Evolutionary conservation across 148 eudicot genomes (phyloP).

Genomic region (Limonium bicolor): DNA sequence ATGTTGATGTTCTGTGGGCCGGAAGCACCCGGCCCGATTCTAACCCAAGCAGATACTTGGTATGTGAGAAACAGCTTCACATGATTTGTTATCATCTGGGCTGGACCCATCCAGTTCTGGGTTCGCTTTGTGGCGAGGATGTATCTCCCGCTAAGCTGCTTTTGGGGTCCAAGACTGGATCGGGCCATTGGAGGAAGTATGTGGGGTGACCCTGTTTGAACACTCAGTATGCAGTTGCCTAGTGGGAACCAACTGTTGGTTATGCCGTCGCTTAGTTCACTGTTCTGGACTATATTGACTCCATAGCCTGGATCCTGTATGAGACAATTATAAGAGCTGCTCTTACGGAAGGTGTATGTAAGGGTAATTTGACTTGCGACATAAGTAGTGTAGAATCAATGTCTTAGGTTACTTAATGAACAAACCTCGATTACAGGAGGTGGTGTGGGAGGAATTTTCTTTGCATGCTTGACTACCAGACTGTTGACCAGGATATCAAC

Average conservation of each 20-base stretch:
- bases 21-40: slow-evolving; percentile 39
- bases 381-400: not conserved
- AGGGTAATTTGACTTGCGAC: not conserved
- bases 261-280: slow-evolving; percentile 58
- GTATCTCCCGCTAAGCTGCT: slow-evolving; percentile 59
- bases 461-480: slow-evolving; percentile 64
- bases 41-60: slow-evolving; percentile 92
- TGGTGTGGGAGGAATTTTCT: slow-evolving; percentile 64
- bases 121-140: slow-evolving; percentile 68
- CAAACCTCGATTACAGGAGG: slow-evolving; percentile 69
- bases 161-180: slow-evolving; percentile 46
- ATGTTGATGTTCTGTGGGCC: slow-evolving; percentile 74
- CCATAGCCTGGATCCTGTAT: slow-evolving; percentile 50
- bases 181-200: slow-evolving; percentile 80
- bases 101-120: slow-evolving; percentile 97
- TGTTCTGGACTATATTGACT: slow-evolving; percentile 63
- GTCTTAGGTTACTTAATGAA: slow-evolving; percentile 1
- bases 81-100: slow-evolving; percentile 82
- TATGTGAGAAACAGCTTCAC: slow-evolving; percentile 64
- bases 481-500: slow-evolving; percentile 78
- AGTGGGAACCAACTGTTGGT: slow-evolving; percentile 68
- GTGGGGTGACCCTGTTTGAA: slow-evolving; percentile 60
- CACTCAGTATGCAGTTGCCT: slow-evolving; percentile 63
- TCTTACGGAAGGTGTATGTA: too few relatives aligned
- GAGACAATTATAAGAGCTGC: slow-evolving; percentile 2